Evolutionary conservation across 2,329 filamentous ascomycete genomes (phyloP).

Genomic region (Pseudogymnoascus sp.): DNA sequence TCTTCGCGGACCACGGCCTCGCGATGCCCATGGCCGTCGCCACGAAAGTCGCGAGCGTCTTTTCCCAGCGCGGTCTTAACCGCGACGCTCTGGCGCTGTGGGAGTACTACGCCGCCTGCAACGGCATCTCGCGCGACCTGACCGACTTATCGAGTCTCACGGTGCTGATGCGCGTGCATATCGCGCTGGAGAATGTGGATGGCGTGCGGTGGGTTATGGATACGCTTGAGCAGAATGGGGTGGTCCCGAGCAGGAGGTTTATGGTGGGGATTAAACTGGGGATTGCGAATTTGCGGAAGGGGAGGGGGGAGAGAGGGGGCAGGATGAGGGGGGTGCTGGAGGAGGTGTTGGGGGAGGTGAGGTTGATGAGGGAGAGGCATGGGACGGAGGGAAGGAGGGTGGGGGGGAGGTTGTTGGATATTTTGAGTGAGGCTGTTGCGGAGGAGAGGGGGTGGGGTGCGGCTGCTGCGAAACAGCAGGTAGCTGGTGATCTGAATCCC

Average conservation of each 20-base stretch:
- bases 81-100: conserved; percentile 23
- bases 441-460: neutral
- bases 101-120: conserved; percentile 17
- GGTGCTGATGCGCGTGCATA: conserved; percentile 23
- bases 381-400: conserved; percentile 11
- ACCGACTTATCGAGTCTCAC: conserved; percentile 19
- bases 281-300: neutral
- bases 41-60: conserved; percentile 21
- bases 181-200: conserved; percentile 16
- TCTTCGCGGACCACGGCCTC: conserved; percentile 16
- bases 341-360: conserved; percentile 10
- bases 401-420: conserved; percentile 17
- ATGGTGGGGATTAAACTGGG: conserved; percentile 13
- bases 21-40: conserved; percentile 18
- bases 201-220: conserved; percentile 23
- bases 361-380: conserved; percentile 8
- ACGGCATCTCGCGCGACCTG: conserved; percentile 12
- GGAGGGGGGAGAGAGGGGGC: neutral
- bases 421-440: conserved; percentile 13
- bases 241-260: conserved; percentile 20
- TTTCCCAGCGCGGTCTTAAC: conserved; percentile 16
- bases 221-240: conserved; percentile 16
- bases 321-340: conserved; percentile 8
- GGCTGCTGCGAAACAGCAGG: no score
- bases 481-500: neutral